These are phyloP conservation scores for Epichloe glyceriae DNA, from an alignment of 2,329 filamentous ascomycete genomes.

Conservation along the genomic window DNA sequence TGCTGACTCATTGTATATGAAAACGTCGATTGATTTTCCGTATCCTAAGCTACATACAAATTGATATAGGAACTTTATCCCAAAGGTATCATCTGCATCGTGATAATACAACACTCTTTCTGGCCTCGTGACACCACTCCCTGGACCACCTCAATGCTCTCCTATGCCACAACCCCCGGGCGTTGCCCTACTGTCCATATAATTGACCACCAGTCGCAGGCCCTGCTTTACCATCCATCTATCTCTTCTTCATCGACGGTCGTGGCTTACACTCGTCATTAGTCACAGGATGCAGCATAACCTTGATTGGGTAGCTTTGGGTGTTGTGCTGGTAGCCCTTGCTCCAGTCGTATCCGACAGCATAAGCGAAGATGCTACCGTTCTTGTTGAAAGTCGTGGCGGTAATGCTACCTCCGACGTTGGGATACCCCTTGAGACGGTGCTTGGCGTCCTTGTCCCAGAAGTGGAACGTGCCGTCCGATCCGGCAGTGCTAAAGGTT, in stretches of 20 bases:
- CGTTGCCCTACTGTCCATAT: background rate
- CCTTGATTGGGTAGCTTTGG: conserved; percentile 60
- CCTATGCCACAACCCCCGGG: background rate
- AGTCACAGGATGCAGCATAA: conserved; percentile 69
- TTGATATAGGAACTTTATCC: background rate
- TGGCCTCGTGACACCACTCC: background rate
- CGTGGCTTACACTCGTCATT: conserved; percentile 49
- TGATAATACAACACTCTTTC: background rate
- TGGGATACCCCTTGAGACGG: conserved; percentile 76
- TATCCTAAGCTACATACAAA: conserved; percentile 7
- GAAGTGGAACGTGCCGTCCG: conserved; percentile 93
- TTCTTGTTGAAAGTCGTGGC: conserved; percentile 82
- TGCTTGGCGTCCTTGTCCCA: conserved; percentile 92
- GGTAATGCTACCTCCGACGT: conserved; percentile 75
- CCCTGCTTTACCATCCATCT: conserved; percentile 13
- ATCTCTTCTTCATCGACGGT: conserved; percentile 47
- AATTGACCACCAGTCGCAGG: background rate
- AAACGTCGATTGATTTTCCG: background rate
- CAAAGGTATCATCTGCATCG: background rate
- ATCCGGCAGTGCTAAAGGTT: conserved; percentile 95
- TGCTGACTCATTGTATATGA: background rate
- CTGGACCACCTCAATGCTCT: background rate
- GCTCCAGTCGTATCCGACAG: conserved; percentile 94
- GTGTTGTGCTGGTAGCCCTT: conserved; percentile 87
- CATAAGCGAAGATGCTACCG: conserved; percentile 76